phyloP scores from a whole-genome alignment of 352 stramenopile genomes.

The Globisporangium emineosum region DNA sequence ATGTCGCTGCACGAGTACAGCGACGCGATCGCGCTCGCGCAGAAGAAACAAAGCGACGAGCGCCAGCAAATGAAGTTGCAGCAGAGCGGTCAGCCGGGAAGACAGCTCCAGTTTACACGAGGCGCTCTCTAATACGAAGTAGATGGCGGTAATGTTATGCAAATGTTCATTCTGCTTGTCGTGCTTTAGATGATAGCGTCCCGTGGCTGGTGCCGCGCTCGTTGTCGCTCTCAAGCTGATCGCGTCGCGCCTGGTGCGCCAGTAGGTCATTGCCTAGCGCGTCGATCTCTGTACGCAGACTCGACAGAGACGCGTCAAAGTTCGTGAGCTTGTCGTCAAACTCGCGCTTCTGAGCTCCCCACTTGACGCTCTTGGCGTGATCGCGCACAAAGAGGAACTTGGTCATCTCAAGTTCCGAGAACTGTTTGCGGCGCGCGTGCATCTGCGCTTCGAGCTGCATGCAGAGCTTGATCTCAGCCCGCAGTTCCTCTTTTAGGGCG shows the following conservation, averaged over 20 bases:
- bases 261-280: slow-evolving; percentile 15
- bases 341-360: slow-evolving; percentile 50
- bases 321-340: slow-evolving; percentile 35
- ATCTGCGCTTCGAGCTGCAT: slow-evolving; percentile 35
- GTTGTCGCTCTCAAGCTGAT: slow-evolving; percentile 14
- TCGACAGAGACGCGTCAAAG: slow-evolving; percentile 27
- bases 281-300: slow-evolving; percentile 19
- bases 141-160: neutral
- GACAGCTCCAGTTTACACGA: slow-evolving; percentile 22
- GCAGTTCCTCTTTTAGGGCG: slow-evolving; percentile 22
- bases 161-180: neutral
- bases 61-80: slow-evolving; percentile 34
- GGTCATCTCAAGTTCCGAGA: slow-evolving; percentile 47
- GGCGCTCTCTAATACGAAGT: slow-evolving; percentile 10
- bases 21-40: slow-evolving; percentile 58
- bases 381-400: slow-evolving; percentile 45
- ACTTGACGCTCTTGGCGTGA: slow-evolving; percentile 44
- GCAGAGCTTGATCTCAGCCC: slow-evolving; percentile 19
- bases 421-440: slow-evolving; percentile 23
- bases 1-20: slow-evolving; percentile 69
- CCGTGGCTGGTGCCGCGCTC: slow-evolving; percentile 8
- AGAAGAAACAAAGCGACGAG: slow-evolving; percentile 53
- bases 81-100: slow-evolving; percentile 17
- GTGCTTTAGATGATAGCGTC: slow-evolving; percentile 4
- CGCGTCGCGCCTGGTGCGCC: slow-evolving; percentile 2